A percentile compares a stretch with the other conserved stretches of the same genome.
phyloP scores from a whole-genome alignment of 176 grass and related monocot species.

The Metroxylon sagu region DNA sequence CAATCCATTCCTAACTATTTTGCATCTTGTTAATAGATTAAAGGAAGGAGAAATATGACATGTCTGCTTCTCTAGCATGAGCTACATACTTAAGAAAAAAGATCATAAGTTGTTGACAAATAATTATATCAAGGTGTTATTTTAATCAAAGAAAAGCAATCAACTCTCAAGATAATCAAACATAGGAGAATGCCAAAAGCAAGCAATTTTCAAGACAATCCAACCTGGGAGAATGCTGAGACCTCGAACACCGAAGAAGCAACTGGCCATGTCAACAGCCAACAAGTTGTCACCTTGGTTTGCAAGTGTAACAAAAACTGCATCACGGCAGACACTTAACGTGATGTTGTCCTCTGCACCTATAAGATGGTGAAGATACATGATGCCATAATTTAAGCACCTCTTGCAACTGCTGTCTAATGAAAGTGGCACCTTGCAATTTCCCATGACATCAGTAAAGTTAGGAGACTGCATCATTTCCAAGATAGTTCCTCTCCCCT shows the following conservation, averaged over 20 bases:
- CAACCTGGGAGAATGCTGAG: conserved; percentile 63
- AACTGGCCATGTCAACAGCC: conserved; percentile 54
- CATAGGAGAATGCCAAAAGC: conserved; percentile 43
- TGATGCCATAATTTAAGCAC: conserved; percentile 82
- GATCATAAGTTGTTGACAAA: no score
- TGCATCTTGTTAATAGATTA: no score
- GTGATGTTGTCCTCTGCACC: conserved; percentile 72
- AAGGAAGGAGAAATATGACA: no score
- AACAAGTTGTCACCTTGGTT: conserved; percentile 58
- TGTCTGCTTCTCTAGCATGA: no score
- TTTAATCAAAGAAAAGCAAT: conserved; percentile 5
- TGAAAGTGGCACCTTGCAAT: conserved; percentile 75
- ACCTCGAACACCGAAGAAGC: conserved; percentile 91
- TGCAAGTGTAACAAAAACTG: conserved; percentile 75
- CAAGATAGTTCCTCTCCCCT: conserved; percentile 59
- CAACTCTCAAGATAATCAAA: conserved; percentile 14
- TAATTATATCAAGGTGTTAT: not conserved
- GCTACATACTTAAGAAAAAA: no score
- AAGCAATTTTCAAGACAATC: not conserved
- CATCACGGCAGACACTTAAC: conserved; percentile 75
- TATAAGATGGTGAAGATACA: conserved; percentile 69
- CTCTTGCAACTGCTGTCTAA: conserved; percentile 81
- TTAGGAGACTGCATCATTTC: conserved; percentile 96
- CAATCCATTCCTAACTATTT: no score
- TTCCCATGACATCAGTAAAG: conserved; percentile 69